Conservation (phyloP, 108 stramenopile species). For the Cyclotella distinguenda region DNA sequence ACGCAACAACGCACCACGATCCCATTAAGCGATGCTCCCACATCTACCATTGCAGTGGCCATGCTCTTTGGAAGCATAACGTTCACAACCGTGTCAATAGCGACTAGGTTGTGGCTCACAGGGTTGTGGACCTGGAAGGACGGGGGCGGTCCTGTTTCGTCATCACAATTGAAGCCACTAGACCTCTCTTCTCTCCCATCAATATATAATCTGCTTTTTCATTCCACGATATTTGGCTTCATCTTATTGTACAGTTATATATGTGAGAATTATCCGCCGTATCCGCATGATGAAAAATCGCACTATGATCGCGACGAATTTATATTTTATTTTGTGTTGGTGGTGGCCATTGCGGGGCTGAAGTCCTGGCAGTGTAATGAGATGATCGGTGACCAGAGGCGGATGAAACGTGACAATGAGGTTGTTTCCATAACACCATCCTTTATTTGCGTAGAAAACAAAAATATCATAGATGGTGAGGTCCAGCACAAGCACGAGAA, state of each 20-base stretch:
- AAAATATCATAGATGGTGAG: too few relatives aligned
- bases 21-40: conserved; percentile 27
- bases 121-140: conserved; percentile 48
- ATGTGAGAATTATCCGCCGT: conserved; percentile 84
- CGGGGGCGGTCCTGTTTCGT: conserved; percentile 32
- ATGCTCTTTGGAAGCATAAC: conserved; percentile 76
- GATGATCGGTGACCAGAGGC: too few relatives aligned
- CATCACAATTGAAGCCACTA: conserved; percentile 35
- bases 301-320: conserved; percentile 81
- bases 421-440: neutral
- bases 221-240: conserved; percentile 68
- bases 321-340: conserved; percentile 70
- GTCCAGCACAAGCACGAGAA: too few relatives aligned
- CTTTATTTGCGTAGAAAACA: neutral
- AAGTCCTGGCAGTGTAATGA: conserved; percentile 55
- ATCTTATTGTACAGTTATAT: conserved; percentile 82
- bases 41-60: conserved; percentile 67
- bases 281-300: conserved; percentile 70
- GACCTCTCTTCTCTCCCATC: conserved; percentile 60
- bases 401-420: too few relatives aligned
- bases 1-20: too few relatives aligned
- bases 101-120: conserved; percentile 49
- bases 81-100: conserved; percentile 66
- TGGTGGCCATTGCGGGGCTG: conserved; percentile 51
- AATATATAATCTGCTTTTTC: conserved; percentile 70